Conservation (phyloP, 2,329 filamentous ascomycete species). For the Cercospora citrullina region DNA sequence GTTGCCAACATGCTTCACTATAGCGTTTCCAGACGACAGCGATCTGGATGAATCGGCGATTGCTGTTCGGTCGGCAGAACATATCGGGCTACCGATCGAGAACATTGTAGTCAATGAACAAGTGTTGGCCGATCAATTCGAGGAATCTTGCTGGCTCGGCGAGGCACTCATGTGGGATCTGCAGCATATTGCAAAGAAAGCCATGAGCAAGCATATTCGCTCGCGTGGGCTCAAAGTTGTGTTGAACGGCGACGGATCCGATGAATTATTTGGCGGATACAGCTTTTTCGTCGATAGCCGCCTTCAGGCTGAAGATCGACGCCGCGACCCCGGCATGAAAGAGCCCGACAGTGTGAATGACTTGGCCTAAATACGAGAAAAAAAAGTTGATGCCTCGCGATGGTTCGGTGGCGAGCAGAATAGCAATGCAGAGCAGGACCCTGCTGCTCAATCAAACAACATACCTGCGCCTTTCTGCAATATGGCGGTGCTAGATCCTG, state of each 20-base stretch:
- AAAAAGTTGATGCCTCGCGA: background rate
- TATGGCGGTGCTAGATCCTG: background rate
- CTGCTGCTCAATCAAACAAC: background rate
- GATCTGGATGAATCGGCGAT: conserved; percentile 53
- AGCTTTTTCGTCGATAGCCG: conserved; percentile 24
- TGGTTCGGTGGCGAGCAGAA: background rate
- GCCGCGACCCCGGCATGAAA: background rate
- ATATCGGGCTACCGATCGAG: conserved; percentile 48
- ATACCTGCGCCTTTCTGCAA: background rate
- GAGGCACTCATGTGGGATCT: background rate
- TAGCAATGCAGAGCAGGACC: background rate
- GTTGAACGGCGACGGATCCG: conserved; percentile 40
- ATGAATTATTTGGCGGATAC: conserved; percentile 59
- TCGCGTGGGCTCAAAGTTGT: conserved; percentile 56
- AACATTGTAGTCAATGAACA: background rate
- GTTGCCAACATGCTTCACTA: conserved; percentile 50
- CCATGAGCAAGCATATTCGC: conserved; percentile 36
- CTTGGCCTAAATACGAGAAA: background rate
- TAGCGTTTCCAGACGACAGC: conserved; percentile 54
- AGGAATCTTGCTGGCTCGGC: background rate
- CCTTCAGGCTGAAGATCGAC: background rate
- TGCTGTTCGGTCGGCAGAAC: conserved; percentile 51
- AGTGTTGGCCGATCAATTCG: background rate
- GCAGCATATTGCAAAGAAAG: background rate
- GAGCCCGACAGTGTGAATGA: background rate